phyloP scores from a whole-genome alignment of 305 asterid species.

The Fraxinus sp. region DNA sequence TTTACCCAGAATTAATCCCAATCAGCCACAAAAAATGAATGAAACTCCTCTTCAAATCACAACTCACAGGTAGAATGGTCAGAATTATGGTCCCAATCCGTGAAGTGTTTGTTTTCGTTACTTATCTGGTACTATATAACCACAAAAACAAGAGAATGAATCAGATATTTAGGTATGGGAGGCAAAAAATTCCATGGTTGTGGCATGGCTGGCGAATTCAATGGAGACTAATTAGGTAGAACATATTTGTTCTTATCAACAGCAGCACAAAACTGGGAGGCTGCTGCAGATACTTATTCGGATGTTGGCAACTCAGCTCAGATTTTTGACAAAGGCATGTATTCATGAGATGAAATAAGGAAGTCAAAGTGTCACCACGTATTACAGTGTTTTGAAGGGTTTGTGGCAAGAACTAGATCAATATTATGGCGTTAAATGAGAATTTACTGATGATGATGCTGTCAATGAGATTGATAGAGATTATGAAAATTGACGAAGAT shows the following conservation, averaged over 20 bases:
- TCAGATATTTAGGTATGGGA: not conserved
- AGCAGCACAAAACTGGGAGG: not conserved
- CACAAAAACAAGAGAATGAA: not conserved
- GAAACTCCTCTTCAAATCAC: not conserved
- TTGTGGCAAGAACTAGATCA: not conserved
- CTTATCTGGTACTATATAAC: not conserved
- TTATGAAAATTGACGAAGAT: not conserved
- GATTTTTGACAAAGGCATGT: not conserved
- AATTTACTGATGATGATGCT: not conserved
- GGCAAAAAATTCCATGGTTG: not conserved
- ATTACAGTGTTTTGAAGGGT: not conserved
- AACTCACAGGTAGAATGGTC: not conserved
- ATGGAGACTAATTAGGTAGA: not conserved
- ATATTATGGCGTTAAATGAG: not conserved
- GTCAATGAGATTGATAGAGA: not conserved
- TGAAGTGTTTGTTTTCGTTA: not conserved
- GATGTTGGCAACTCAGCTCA: not conserved
- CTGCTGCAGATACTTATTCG: not conserved
- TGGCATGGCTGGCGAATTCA: not conserved
- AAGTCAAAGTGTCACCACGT: not conserved
- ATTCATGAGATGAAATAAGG: not conserved
- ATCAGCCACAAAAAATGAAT: not conserved
- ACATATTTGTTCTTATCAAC: not conserved
- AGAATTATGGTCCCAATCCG: not conserved
- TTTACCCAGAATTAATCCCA: not conserved